These are phyloP conservation scores for Myxozyma udenii DNA, from an alignment of 805 yeast genomes.

Conservation along the genomic window DNA sequence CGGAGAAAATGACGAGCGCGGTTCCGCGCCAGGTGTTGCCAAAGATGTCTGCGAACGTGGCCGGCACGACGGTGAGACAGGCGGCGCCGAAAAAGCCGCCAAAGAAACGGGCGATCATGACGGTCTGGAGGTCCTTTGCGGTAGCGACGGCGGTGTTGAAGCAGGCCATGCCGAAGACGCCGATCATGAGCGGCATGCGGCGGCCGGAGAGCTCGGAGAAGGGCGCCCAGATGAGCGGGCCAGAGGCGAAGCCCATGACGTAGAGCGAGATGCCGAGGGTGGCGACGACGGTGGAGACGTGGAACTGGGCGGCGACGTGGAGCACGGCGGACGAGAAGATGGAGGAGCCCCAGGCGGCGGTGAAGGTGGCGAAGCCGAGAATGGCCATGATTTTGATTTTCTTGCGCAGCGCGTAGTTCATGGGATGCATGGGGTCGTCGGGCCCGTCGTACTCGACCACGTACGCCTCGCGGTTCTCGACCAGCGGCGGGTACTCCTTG, in stretches of 20 bases:
- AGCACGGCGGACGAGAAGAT: slow-evolving; percentile 63
- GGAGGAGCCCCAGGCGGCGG: slow-evolving; percentile 77
- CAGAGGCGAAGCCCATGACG: slow-evolving; percentile 91
- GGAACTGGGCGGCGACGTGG: slow-evolving; percentile 46
- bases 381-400: slow-evolving; percentile 48
- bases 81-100: slow-evolving; percentile 82
- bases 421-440: slow-evolving; percentile 75
- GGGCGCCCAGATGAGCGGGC: slow-evolving; percentile 91
- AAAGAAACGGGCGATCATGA: slow-evolving; percentile 73
- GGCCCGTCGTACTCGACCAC: slow-evolving; percentile 75
- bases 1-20: slow-evolving; percentile 67
- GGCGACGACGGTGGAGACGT: slow-evolving; percentile 65
- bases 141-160: slow-evolving; percentile 74
- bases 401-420: slow-evolving; percentile 60
- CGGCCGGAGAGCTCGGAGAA: slow-evolving; percentile 63
- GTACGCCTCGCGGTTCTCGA: slow-evolving; percentile 55
- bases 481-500: slow-evolving; percentile 58
- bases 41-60: slow-evolving; percentile 80
- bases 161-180: slow-evolving; percentile 54
- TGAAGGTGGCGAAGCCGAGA: slow-evolving; percentile 51
- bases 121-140: slow-evolving; percentile 74
- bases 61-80: slow-evolving; percentile 82
- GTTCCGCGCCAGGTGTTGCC: slow-evolving; percentile 64
- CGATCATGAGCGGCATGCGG: slow-evolving; percentile 54
- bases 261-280: slow-evolving; percentile 73